Evolutionary conservation across 2,329 filamentous ascomycete species (phyloP), one percentile per base, ranked within the genome.

Genomic region (Diaporthe amygdali): DNA sequence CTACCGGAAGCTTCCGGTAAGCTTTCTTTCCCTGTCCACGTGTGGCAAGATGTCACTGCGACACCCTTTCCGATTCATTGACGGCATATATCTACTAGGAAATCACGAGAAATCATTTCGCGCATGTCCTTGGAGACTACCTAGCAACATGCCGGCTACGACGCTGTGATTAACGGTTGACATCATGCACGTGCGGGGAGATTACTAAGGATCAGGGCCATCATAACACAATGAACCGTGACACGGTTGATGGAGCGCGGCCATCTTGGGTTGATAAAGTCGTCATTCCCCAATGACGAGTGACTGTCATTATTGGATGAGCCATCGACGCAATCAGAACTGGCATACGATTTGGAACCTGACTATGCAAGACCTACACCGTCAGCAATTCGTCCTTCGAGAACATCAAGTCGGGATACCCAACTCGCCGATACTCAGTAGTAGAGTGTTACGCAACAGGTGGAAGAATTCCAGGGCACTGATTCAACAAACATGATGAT

Each of bases 181-280:
- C 59, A 64, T 64, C 59, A 64, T 64, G 41, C 15, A 22, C 12
- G 59, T 64, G 59, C 59, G 59, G 59, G 59, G 59, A 64, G 44
- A 64, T 49, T 64, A 64, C 30, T 49, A 64, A 64, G 44, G 59
- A 25, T 25, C 44, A 49, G 44, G 22, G 55, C 20, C 55, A 44
- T 46, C 56, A 47, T 34, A 34, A n/a, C 14, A 63, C 27, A 20
- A 63, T 17, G 41, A 20, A 34, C 25, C 27, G 37, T 59, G 10
- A 44, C 55, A 37, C 41, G 17, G 14, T 15, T 15, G 8, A 49
- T 27, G 56, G n/a, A n/a, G 25, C 25, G 20, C 25, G 25, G 39
- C 32, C 5, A 15, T 30, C 25, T 27, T 46, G 17, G 22, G 10
- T n/a, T n/a, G 15, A 49, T 46, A 37, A 49, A 37, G 14, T 3